Conservation (phyloP, 2,329 filamentous ascomycete genomes). For the Arachnopeziza araneosa region DNA sequence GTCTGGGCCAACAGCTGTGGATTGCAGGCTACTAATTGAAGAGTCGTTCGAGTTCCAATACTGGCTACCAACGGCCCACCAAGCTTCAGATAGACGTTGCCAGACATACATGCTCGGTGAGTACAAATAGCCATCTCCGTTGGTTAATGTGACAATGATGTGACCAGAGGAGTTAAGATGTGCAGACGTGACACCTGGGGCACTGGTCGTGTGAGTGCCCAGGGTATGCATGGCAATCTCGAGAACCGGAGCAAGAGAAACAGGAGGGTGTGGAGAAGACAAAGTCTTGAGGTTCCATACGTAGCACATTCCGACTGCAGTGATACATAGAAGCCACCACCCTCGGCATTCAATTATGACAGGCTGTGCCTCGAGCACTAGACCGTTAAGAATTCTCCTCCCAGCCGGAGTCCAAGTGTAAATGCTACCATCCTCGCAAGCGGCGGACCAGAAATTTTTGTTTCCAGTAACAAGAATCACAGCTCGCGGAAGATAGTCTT, state of each 20-base stretch:
- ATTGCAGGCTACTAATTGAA: conserved; percentile 73
- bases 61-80: conserved; percentile 97
- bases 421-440: conserved; percentile 86
- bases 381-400: conserved; percentile 74
- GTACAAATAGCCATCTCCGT: conserved; percentile 92
- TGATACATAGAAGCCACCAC: conserved; percentile 85
- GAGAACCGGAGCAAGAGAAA: conserved; percentile 82
- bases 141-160: conserved; percentile 84
- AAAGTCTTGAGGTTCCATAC: conserved; percentile 89
- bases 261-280: conserved; percentile 78
- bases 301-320: conserved; percentile 80
- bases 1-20: conserved; percentile 59
- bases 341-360: conserved; percentile 89
- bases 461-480: conserved; percentile 90
- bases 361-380: conserved; percentile 85
- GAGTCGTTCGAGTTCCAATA: conserved; percentile 99
- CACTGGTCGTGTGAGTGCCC: conserved; percentile 67
- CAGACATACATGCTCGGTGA: conserved; percentile 79
- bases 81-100: conserved; percentile 93
- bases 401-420: conserved; percentile 92
- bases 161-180: conserved; percentile 84
- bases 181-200: conserved; percentile 82
- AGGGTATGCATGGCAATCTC: conserved; percentile 80
- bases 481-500: conserved; percentile 83
- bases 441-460: conserved; percentile 84